A percentile compares a stretch with the other conserved stretches of the same genome.
Conservation (phyloP, 2,329 filamentous ascomycete species). For the Trichothecium roseum region DNA sequence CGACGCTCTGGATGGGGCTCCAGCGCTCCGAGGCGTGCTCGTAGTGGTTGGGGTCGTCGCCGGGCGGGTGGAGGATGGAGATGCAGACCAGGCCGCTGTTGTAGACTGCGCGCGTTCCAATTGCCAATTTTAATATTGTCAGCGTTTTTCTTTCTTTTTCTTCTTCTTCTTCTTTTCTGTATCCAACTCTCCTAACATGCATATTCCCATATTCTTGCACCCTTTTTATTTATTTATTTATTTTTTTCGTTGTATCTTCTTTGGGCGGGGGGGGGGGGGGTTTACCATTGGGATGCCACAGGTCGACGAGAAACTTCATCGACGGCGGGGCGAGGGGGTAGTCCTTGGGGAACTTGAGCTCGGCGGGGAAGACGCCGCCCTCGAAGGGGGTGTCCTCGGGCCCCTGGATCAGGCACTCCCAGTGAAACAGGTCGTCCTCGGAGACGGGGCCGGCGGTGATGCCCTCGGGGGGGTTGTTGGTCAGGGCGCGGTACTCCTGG, state of each 20-base stretch:
- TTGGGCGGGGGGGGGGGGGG: slow-evolving; percentile 1
- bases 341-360: slow-evolving; percentile 89
- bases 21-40: slow-evolving; percentile 92
- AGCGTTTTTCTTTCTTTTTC: background rate
- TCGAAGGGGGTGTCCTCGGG: slow-evolving; percentile 94
- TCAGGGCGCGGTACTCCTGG: slow-evolving; percentile 90
- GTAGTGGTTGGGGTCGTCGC: slow-evolving; percentile 97
- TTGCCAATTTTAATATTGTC: background rate
- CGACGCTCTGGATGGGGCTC: slow-evolving; percentile 93
- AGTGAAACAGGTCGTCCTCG: slow-evolving; percentile 91
- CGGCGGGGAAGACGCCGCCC: slow-evolving; percentile 89
- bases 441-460: slow-evolving; percentile 89
- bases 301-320: slow-evolving; percentile 89
- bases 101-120: slow-evolving; percentile 54
- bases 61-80: slow-evolving; percentile 92
- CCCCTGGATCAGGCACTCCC: slow-evolving; percentile 94
- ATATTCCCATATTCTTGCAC: too few species aligned
- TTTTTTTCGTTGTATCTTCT: too few species aligned
- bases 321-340: slow-evolving; percentile 93
- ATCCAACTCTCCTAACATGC: too few species aligned
- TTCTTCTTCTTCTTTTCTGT: too few species aligned
- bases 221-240: too few species aligned
- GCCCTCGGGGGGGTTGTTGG: slow-evolving; percentile 91
- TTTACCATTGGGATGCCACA: slow-evolving; percentile 93
- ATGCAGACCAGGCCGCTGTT: slow-evolving; percentile 89